phyloP scores from a whole-genome alignment of 2,329 filamentous ascomycete species.

The Neopestalotiopsis rosae region DNA sequence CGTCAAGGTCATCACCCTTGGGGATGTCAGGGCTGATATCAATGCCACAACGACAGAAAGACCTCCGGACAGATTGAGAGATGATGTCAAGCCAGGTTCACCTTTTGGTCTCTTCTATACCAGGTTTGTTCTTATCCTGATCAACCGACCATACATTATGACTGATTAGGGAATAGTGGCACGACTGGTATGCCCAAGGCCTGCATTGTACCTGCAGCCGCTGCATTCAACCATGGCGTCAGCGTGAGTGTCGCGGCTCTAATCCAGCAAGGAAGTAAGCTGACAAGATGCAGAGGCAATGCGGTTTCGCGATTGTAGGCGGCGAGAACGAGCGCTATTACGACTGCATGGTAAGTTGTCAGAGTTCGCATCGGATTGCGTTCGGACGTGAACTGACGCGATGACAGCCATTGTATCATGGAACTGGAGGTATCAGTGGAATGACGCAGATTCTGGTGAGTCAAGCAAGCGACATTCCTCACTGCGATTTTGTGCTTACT shows the following conservation, averaged over 20 bases:
- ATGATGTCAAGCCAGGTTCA: conserved; percentile 53
- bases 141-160: neutral
- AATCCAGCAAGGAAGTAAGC: neutral
- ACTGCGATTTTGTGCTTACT: conserved; percentile 22
- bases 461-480: conserved; percentile 32
- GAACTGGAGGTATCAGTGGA: conserved; percentile 69
- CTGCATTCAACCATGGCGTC: conserved; percentile 37
- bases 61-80: conserved; percentile 61
- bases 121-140: conserved; percentile 28
- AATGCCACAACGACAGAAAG: conserved; percentile 51
- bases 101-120: conserved; percentile 75
- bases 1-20: conserved; percentile 61
- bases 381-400: conserved; percentile 6
- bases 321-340: conserved; percentile 67
- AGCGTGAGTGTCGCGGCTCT: conserved; percentile 27
- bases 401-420: conserved; percentile 68
- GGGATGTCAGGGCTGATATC: conserved; percentile 48
- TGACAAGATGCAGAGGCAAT: conserved; percentile 26
- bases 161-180: conserved; percentile 52
- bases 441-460: conserved; percentile 61
- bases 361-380: neutral
- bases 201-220: conserved; percentile 61
- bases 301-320: conserved; percentile 35
- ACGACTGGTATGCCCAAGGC: conserved; percentile 80
- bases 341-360: conserved; percentile 65